Conservation (phyloP, 768 basidiomycete species). For the Mycena sanguinolenta region DNA sequence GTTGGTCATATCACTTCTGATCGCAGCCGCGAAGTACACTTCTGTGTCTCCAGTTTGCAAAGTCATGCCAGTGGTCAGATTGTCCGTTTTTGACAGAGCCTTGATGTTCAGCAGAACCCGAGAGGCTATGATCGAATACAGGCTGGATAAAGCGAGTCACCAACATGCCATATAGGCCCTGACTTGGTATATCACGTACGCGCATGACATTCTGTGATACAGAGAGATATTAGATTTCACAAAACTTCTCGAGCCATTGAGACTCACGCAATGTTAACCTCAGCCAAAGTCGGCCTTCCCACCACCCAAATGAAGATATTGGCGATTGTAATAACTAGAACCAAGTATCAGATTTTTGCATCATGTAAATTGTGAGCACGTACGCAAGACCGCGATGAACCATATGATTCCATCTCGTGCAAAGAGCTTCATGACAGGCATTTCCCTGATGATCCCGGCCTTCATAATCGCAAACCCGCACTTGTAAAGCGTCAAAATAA, state of each 20-base stretch:
- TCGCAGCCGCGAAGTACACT: background rate
- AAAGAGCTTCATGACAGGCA: background rate
- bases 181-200: background rate
- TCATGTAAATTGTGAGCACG: background rate
- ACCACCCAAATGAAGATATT: background rate
- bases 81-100: background rate
- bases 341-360: background rate
- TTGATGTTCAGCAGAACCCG: background rate
- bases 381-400: background rate
- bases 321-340: background rate
- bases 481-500: background rate
- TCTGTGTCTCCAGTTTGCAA: too few relatives aligned
- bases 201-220: conserved; percentile 3
- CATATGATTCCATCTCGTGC: background rate
- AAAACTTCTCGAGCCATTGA: too few relatives aligned
- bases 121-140: background rate
- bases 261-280: background rate
- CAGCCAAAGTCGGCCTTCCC: background rate
- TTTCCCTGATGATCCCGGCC: background rate
- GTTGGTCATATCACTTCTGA: too few relatives aligned
- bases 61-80: background rate
- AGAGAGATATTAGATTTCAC: background rate
- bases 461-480: background rate
- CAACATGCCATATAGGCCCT: too few relatives aligned
- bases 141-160: background rate